phyloP scores from a whole-genome alignment of 768 basidiomycete species.

The Kwoniella botswanensis region DNA sequence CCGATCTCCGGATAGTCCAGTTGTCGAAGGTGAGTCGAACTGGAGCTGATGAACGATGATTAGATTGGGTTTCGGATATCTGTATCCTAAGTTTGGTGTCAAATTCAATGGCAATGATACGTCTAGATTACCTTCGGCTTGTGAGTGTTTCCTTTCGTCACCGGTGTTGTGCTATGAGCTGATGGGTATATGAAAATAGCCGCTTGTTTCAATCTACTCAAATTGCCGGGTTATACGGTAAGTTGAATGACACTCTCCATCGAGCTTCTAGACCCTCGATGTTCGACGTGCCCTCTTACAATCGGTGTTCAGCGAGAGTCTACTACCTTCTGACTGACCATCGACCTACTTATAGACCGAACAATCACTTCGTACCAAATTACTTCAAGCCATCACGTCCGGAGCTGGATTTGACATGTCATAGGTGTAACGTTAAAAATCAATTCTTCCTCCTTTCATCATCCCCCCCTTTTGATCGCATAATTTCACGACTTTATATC shows the following conservation, averaged over 20 bases:
- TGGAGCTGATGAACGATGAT: not conserved
- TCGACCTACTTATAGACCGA: constrained; percentile 65
- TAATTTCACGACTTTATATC: too few species aligned
- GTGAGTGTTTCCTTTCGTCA: constrained; percentile 21
- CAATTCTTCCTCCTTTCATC: not conserved
- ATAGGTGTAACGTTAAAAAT: constrained; percentile 51
- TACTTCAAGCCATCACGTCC: constrained; percentile 82
- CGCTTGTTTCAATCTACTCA: constrained; percentile 90
- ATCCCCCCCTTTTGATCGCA: too few species aligned
- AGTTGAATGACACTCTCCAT: constrained; percentile 2
- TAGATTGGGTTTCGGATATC: constrained; percentile 58
- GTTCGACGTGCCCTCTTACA: too few species aligned
- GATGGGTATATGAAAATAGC: constrained; percentile 65
- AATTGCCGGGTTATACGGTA: constrained; percentile 63
- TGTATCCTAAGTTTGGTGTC: constrained; percentile 86
- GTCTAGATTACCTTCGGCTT: constrained; percentile 53
- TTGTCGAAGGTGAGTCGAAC: constrained; percentile 67
- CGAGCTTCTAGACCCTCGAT: too few species aligned
- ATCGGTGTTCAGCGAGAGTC: too few species aligned
- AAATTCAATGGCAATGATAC: constrained; percentile 76
- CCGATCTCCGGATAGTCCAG: constrained; percentile 57
- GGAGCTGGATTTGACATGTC: constrained; percentile 94
- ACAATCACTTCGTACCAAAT: constrained; percentile 70
- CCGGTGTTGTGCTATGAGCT: not conserved
- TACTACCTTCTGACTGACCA: not conserved